These are phyloP conservation scores for Xerocomellus intermedius DNA, from an alignment of 768 basidiomycete species.

Conservation along the genomic window DNA sequence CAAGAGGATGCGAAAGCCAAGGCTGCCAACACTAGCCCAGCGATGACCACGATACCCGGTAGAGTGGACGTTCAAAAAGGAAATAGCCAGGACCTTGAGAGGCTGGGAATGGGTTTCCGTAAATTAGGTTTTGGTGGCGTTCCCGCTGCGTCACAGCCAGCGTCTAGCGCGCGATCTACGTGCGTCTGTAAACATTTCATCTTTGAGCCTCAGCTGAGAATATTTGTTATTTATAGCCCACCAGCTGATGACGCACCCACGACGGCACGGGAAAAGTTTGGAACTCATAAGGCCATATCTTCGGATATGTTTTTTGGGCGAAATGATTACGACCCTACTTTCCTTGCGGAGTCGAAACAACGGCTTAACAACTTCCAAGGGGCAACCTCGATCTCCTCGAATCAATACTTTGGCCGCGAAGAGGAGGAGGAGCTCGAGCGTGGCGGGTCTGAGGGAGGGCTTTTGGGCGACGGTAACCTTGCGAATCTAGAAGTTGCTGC, in stretches of 20 bases:
- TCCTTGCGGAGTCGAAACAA: conserved; percentile 71
- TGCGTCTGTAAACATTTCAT: conserved; percentile 12
- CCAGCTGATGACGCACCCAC: conserved; percentile 61
- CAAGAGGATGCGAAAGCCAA: conserved; percentile 30
- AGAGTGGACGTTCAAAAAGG: conserved; percentile 38
- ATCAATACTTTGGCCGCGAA: conserved; percentile 94
- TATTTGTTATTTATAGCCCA: conserved; percentile 20
- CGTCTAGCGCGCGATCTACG: conserved; percentile 46
- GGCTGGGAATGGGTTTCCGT: conserved; percentile 69
- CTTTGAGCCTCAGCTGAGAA: background rate
- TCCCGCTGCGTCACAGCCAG: conserved; percentile 57
- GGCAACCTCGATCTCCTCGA: conserved; percentile 90
- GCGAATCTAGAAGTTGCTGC: conserved; percentile 65
- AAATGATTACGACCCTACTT: conserved; percentile 76
- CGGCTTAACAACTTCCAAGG: conserved; percentile 87
- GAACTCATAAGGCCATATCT: conserved; percentile 91
- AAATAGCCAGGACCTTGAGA: conserved; percentile 50
- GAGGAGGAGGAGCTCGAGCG: conserved; percentile 55
- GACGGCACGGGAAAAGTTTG: conserved; percentile 88
- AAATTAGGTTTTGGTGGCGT: conserved; percentile 84
- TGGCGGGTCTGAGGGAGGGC: conserved; percentile 52
- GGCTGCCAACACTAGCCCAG: conserved; percentile 24
- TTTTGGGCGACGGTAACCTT: conserved; percentile 47
- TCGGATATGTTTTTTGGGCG: conserved; percentile 98
- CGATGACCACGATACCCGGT: conserved; percentile 24